Base-by-base conservation (phyloP, 176 grass and related monocot genomes). In the Oryza glaberrima region DNA sequence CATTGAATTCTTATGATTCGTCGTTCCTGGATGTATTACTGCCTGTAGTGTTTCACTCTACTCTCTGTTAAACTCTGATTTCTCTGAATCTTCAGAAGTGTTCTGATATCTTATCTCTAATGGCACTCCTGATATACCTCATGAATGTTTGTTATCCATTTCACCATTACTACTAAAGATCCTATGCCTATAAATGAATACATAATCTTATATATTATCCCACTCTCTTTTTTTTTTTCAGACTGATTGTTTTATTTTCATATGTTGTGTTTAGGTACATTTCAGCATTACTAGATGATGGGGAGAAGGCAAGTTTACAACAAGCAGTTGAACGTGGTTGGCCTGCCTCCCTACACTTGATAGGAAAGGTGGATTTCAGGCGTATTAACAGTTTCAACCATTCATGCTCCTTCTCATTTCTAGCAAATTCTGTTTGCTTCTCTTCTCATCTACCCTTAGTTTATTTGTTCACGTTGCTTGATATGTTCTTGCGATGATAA, bases 341-440 rank as follows among this genome's bases (percentile, higher is more conserved):
- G 96, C 96, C 96, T 69, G 89, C 96, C 73, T 93, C 89, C 54
- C 85, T 98, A 51, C 96, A 98, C 83, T 92, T 95, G 88, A 98
- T 98, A 87, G 96, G 96, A 78, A 98, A 98, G 96, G 96, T 95
- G 43, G 49, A 51, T 61, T 85, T 67, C 43, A 25, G 14, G 26
- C 3, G 45, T 77, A 78, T 11, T 54, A 65, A 9, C 48, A 69
- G 25, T 43, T 65, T 48, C 12, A 45, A 66, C 46, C 38, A 60
- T 84, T 40, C 44, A 43, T 81, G 61, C 82, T 82, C 79, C 44
- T 76, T 67, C 14, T 80, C 36, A 76, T 16, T 85, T 81, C 14
- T 17, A 40, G 35, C 9, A 40, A 72, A 66, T 15, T 26, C 20
- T 60, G 30, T 22, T 11, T 64, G 22, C 45, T 75, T 82, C 3